Percentiles rank a stretch among this genome's conserved stretches.
Evolutionary conservation across 148 eudicot species (phyloP).

Genomic region (Camellia granthamiana): DNA sequence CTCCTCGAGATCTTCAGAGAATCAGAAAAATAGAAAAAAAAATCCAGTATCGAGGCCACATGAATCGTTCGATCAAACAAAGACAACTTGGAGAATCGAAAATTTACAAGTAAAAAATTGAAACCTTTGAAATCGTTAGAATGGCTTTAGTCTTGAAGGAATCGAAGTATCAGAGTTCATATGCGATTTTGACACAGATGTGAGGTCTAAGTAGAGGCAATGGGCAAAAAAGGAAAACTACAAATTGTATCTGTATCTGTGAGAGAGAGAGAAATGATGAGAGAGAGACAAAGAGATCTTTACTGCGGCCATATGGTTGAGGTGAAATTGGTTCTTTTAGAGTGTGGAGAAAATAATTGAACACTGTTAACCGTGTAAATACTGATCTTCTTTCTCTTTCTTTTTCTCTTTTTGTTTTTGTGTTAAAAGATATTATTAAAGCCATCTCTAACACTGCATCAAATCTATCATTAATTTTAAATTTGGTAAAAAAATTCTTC

Average conservation of each 20-base stretch:
- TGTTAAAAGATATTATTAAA: too few relatives aligned
- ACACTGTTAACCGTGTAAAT: too few relatives aligned
- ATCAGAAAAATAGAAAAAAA: neutral
- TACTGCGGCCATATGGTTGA: neutral
- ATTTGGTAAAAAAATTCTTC: too few relatives aligned
- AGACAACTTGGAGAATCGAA: neutral
- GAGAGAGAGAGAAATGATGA: neutral
- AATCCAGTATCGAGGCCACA: neutral
- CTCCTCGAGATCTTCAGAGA: neutral
- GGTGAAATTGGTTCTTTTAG: neutral
- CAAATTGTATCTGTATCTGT: neutral
- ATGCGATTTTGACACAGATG: neutral
- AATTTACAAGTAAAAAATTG: neutral
- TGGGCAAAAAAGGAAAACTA: neutral
- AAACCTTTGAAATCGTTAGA: slow-evolving; percentile 10
- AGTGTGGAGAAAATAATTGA: too few relatives aligned
- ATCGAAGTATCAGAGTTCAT: neutral
- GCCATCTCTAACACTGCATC: too few relatives aligned
- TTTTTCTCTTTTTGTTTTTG: too few relatives aligned
- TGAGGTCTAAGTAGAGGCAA: neutral
- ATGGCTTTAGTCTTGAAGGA: neutral
- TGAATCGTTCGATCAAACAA: neutral
- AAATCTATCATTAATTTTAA: too few relatives aligned
- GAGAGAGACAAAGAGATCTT: neutral
- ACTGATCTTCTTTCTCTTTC: too few relatives aligned